phyloP scores from a whole-genome alignment of 352 stramenopile genomes.

The Plasmopara viticola region DNA sequence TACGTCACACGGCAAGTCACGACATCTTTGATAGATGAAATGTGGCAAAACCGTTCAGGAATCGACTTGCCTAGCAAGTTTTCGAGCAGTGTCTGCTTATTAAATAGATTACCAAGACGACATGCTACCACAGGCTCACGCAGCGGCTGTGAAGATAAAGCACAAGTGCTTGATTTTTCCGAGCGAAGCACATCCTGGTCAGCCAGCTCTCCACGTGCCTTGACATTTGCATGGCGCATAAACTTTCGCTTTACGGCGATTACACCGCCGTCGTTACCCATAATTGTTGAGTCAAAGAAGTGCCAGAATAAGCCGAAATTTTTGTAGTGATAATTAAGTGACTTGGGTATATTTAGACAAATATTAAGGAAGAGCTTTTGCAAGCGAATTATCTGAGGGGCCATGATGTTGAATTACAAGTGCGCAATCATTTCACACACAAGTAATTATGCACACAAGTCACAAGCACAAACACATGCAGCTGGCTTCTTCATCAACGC shows the following conservation, averaged over 20 bases:
- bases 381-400: too few relatives aligned
- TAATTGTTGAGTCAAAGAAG: constrained; percentile 19
- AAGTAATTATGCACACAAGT: too few relatives aligned
- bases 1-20: constrained; percentile 58
- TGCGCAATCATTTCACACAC: too few relatives aligned
- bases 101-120: constrained; percentile 88
- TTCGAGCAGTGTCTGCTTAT: constrained; percentile 87
- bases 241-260: constrained; percentile 93
- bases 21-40: constrained; percentile 85
- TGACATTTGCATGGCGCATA: constrained; percentile 84
- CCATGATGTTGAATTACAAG: too few relatives aligned
- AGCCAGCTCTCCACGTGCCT: constrained; percentile 57
- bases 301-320: too few relatives aligned
- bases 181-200: constrained; percentile 50
- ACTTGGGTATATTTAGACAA: too few relatives aligned
- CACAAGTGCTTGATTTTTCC: constrained; percentile 68
- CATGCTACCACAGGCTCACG: constrained; percentile 83
- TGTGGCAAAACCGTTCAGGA: constrained; percentile 65
- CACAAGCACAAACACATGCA: too few relatives aligned
- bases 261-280: constrained; percentile 91
- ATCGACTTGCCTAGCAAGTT: constrained; percentile 76
- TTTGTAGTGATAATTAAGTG: too few relatives aligned
- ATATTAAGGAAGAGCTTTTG: too few relatives aligned
- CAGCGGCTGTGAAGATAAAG: constrained; percentile 75
- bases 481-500: too few relatives aligned